phyloP scores from a whole-genome alignment of 371 early-diverging fungal species.

The Mortierella sp. region DNA sequence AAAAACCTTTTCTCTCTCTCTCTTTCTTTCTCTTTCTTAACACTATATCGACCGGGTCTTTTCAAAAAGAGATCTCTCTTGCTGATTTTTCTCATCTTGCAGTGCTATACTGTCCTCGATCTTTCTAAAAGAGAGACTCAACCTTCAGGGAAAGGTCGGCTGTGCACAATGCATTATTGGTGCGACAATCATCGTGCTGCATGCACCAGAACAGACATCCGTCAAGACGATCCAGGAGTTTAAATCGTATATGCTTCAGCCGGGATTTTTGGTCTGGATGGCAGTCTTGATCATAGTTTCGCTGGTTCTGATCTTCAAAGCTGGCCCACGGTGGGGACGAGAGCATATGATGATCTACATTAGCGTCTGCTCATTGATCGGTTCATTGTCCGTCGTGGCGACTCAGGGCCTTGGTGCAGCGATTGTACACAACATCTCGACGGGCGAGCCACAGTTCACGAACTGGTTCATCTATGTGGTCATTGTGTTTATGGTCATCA shows the following conservation, averaged over 20 bases:
- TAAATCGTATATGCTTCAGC: conserved; percentile 74
- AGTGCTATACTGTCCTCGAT: conserved; percentile 92
- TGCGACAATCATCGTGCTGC: conserved; percentile 88
- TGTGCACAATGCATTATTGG: conserved; percentile 93
- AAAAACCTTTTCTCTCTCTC: neutral
- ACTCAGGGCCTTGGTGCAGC: conserved; percentile 94
- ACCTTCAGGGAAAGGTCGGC: conserved; percentile 89
- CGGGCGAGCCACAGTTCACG: conserved; percentile 86
- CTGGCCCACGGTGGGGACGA: conserved; percentile 90
- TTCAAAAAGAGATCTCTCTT: no score
- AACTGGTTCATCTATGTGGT: conserved; percentile 90
- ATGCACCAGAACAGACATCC: conserved; percentile 88
- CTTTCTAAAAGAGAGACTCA: conserved; percentile 89
- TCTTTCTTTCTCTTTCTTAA: conserved; percentile 3
- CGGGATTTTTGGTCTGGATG: conserved; percentile 85
- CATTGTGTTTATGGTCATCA: conserved; percentile 77
- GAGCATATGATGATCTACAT: conserved; percentile 89
- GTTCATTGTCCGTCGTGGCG: conserved; percentile 95
- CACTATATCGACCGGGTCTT: neutral
- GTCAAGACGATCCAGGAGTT: conserved; percentile 87
- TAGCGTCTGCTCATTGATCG: conserved; percentile 87
- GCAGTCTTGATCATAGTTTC: conserved; percentile 67
- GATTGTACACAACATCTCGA: conserved; percentile 85
- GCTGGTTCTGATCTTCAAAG: conserved; percentile 76
- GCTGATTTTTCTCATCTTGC: neutral